phyloP scores from a whole-genome alignment of 2,329 filamentous ascomycete species.

The Stagonosporopsis cucurbitacearum region DNA sequence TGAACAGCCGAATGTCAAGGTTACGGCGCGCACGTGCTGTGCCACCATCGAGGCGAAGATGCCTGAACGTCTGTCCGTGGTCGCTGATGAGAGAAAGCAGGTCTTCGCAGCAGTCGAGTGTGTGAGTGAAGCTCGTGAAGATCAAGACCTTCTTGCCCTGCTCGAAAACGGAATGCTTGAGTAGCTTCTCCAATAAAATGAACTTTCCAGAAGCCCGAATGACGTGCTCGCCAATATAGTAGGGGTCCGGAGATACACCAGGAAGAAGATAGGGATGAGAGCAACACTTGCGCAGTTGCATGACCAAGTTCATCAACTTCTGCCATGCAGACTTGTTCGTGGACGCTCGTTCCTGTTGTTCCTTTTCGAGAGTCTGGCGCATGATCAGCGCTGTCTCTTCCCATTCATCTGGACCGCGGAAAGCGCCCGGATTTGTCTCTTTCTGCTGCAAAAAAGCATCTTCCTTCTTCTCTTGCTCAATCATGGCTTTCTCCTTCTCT shows the following conservation, averaged over 20 bases:
- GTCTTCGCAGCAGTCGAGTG: conserved; percentile 61
- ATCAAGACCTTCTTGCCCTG: conserved; percentile 62
- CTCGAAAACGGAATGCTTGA: conserved; percentile 57
- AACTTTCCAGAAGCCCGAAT: conserved; percentile 63
- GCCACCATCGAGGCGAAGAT: conserved; percentile 59
- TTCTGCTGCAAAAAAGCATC: conserved; percentile 45
- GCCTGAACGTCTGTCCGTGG: conserved; percentile 51
- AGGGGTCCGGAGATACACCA: conserved; percentile 54
- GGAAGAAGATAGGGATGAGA: conserved; percentile 62
- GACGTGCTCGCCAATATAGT: conserved; percentile 56
- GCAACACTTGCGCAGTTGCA: conserved; percentile 64
- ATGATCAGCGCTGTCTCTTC: conserved; percentile 89
- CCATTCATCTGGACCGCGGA: conserved; percentile 47
- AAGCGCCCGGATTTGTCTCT: conserved; percentile 18
- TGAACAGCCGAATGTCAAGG: conserved; percentile 61
- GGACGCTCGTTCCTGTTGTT: conserved; percentile 37
- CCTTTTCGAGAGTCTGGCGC: conserved; percentile 76
- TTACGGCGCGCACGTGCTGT: conserved; percentile 59
- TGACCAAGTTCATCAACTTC: conserved; percentile 61
- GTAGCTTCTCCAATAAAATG: conserved; percentile 60
- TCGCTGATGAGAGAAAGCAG: conserved; percentile 55
- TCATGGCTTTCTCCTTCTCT: conserved; percentile 51
- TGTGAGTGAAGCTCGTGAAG: conserved; percentile 62
- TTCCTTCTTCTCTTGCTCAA: conserved; percentile 49
- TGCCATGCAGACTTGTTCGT: conserved; percentile 51